Conservation (phyloP, 2,329 filamentous ascomycete genomes). For the Aspergillus transmontanensis region DNA sequence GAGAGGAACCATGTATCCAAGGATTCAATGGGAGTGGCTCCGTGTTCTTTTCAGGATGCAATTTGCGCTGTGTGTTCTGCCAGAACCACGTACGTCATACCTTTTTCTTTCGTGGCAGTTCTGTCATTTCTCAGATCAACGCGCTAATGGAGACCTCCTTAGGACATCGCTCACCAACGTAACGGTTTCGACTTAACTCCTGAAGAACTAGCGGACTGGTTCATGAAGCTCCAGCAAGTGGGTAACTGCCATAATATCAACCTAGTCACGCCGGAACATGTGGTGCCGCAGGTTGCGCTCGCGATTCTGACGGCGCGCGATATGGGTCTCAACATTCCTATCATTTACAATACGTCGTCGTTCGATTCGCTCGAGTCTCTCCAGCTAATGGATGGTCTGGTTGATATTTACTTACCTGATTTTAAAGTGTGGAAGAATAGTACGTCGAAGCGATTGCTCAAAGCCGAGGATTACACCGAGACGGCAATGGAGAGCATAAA, state of each 20-base stretch:
- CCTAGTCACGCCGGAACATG: slow-evolving; percentile 82
- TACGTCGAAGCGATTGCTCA: slow-evolving; percentile 71
- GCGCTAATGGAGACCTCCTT: background rate
- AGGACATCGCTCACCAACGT: slow-evolving; percentile 77
- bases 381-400: slow-evolving; percentile 72
- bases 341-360: slow-evolving; percentile 83
- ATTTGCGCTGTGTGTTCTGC: slow-evolving; percentile 72
- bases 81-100: slow-evolving; percentile 64
- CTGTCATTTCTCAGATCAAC: background rate
- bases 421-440: slow-evolving; percentile 77
- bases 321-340: slow-evolving; percentile 69
- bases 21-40: slow-evolving; percentile 78
- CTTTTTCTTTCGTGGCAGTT: background rate
- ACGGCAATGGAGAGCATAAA: slow-evolving; percentile 76
- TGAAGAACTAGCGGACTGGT: slow-evolving; percentile 80
- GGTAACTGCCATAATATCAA: slow-evolving; percentile 91
- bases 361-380: slow-evolving; percentile 77
- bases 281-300: slow-evolving; percentile 79
- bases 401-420: slow-evolving; percentile 86
- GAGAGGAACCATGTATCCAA: slow-evolving; percentile 81
- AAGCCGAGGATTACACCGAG: slow-evolving; percentile 73
- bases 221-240: slow-evolving; percentile 76
- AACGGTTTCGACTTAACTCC: slow-evolving; percentile 79
- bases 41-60: slow-evolving; percentile 80
- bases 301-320: slow-evolving; percentile 74